Conservation (phyloP, 192 early-diverging fungal genomes). For the Phlyctochytrium bullatum region DNA sequence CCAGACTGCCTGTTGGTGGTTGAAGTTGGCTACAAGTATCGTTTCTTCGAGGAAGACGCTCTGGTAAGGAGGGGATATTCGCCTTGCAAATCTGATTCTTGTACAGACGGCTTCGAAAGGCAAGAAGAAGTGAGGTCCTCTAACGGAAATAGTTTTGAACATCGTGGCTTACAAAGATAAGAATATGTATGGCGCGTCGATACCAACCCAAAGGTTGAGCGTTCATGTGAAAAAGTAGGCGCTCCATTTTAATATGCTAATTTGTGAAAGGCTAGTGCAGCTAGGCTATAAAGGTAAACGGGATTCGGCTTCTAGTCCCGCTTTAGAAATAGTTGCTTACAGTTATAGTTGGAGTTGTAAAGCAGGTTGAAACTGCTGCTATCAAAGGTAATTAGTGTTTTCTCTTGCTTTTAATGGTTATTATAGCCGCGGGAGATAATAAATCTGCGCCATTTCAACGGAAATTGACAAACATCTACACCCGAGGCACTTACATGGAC, state of each 20-base stretch:
- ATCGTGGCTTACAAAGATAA: constrained; percentile 80
- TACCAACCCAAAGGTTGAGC: constrained; percentile 73
- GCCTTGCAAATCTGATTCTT: neutral
- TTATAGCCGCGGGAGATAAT: constrained; percentile 62
- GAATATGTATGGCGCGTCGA: constrained; percentile 76
- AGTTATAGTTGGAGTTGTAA: constrained; percentile 68
- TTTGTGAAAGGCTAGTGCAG: constrained; percentile 62
- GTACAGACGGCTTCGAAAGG: constrained; percentile 13
- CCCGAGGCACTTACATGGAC: constrained; percentile 62
- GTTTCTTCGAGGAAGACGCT: constrained; percentile 90
- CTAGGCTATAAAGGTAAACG: constrained; percentile 78
- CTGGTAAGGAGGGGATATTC: constrained; percentile 40
- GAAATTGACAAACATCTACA: constrained; percentile 65
- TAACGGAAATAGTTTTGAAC: constrained; percentile 62
- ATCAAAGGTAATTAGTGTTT: constrained; percentile 53
- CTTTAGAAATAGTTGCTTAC: neutral
- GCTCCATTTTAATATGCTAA: neutral
- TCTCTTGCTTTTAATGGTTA: neutral
- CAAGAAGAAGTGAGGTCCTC: constrained; percentile 3
- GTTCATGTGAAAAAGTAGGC: constrained; percentile 75
- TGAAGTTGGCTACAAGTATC: constrained; percentile 94
- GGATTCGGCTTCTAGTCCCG: neutral
- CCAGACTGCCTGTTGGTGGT: constrained; percentile 75
- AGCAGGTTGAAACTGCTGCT: constrained; percentile 83
- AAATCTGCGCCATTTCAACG: constrained; percentile 64